Conservation (phyloP, 23 red algal species). For the Gracilaria gracilis region DNA sequence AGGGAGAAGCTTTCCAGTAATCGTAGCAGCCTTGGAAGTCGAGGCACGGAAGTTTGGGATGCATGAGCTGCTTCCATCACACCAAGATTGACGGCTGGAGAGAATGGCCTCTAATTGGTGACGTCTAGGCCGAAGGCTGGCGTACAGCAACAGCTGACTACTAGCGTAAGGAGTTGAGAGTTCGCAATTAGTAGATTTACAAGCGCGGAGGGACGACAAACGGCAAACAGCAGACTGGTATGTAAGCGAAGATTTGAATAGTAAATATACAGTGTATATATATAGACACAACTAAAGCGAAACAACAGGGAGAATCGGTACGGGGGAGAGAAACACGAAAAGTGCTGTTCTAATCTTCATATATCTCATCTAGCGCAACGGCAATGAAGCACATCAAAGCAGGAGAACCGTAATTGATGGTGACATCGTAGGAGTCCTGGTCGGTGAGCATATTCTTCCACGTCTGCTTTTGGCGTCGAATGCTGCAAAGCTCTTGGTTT, state of each 20-base stretch:
- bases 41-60: no score
- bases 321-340: neutral
- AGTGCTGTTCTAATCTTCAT: conserved; percentile 48
- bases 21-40: no score
- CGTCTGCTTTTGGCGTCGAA: conserved; percentile 24
- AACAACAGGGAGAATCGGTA: neutral
- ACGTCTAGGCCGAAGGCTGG: neutral
- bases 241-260: neutral
- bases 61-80: no score
- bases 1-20: no score
- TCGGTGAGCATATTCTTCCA: conserved; percentile 68
- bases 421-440: conserved; percentile 65
- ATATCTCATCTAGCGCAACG: conserved; percentile 71
- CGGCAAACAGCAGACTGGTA: neutral
- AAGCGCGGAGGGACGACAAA: neutral
- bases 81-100: neutral
- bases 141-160: neutral
- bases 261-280: neutral
- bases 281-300: neutral
- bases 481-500: conserved; percentile 24
- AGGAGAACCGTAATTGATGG: conserved; percentile 48
- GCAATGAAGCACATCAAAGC: conserved; percentile 66
- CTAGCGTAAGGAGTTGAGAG: neutral
- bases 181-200: conserved; percentile 4
- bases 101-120: neutral